Percentiles rank a stretch among this genome's conserved stretches.
These are phyloP conservation scores for Solanum verrucosum DNA, from an alignment of 257 asterid genomes.

Conservation along the genomic window DNA sequence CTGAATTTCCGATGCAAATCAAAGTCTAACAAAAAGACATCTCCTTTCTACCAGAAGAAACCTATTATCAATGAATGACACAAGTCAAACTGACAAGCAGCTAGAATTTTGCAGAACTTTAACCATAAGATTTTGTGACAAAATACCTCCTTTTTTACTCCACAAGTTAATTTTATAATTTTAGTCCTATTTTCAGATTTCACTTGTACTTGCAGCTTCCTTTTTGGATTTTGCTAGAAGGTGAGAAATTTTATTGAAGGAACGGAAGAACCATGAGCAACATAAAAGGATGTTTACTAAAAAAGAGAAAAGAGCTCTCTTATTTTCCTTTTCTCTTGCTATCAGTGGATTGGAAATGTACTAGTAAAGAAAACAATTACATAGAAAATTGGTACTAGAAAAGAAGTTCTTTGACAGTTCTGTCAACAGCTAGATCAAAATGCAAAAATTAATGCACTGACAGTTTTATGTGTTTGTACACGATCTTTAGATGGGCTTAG, in stretches of 20 bases:
- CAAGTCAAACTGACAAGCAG: background rate
- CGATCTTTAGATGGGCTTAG: background rate
- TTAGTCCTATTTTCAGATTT: background rate
- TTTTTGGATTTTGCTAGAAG: background rate
- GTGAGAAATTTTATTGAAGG: background rate
- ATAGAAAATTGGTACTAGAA: background rate
- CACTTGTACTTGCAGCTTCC: background rate
- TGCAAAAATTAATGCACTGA: background rate
- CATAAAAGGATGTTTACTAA: background rate
- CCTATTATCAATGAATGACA: background rate
- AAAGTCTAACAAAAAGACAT: background rate
- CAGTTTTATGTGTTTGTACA: background rate
- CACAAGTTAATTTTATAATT: background rate
- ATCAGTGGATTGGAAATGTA: background rate
- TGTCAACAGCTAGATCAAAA: background rate
- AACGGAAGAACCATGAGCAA: background rate
- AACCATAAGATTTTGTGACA: background rate
- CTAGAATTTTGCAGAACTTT: background rate
- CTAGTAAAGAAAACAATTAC: background rate
- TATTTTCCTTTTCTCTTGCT: background rate
- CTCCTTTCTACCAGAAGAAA: background rate
- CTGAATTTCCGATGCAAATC: background rate
- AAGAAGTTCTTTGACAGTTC: background rate
- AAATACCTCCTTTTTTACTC: background rate
- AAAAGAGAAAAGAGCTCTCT: background rate